A percentile compares a stretch with the other conserved stretches of the same genome.
These are phyloP conservation scores for Cystofilobasidium bisporidii DNA, from an alignment of 768 basidiomycete species.

Conservation along the genomic window DNA sequence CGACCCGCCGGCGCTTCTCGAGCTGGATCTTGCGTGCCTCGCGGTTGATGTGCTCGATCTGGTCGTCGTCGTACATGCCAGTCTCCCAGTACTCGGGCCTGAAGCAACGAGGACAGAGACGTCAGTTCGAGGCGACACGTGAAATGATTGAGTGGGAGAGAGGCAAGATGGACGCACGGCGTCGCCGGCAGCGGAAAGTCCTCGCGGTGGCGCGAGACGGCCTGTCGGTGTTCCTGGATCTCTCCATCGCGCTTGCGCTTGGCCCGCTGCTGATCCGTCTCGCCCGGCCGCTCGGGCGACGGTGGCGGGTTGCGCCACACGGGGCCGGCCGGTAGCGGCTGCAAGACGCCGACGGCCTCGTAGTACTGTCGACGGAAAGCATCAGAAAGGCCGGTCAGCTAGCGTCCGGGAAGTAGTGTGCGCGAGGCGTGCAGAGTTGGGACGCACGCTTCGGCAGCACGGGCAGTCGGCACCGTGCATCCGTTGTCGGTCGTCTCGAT, in stretches of 20 bases:
- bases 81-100: slow-evolving; percentile 48
- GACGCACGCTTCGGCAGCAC: slow-evolving; percentile 62
- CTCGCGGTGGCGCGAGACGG: slow-evolving; percentile 36
- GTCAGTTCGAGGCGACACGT: no score
- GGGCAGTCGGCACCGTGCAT: slow-evolving; percentile 74
- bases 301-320: slow-evolving; percentile 59
- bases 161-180: slow-evolving; percentile 72
- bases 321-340: slow-evolving; percentile 55
- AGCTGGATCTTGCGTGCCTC: slow-evolving; percentile 62
- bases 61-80: slow-evolving; percentile 79
- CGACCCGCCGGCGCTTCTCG: slow-evolving; percentile 53
- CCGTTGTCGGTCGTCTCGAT: slow-evolving; percentile 52
- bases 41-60: slow-evolving; percentile 63
- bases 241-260: slow-evolving; percentile 30
- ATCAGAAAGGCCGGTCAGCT: no score
- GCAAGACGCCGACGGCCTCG: slow-evolving; percentile 61
- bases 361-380: slow-evolving; percentile 54
- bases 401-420: slow-evolving; percentile 11
- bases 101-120: no score
- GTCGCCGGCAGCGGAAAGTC: slow-evolving; percentile 61
- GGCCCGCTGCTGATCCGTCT: not conserved
- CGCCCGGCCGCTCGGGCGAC: not conserved
- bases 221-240: slow-evolving; percentile 33
- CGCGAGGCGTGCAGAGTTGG: not conserved
- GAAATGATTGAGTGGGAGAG: not conserved